Conservation (phyloP, 345 rosid genomes). For the Ceriops zippeliana region DNA sequence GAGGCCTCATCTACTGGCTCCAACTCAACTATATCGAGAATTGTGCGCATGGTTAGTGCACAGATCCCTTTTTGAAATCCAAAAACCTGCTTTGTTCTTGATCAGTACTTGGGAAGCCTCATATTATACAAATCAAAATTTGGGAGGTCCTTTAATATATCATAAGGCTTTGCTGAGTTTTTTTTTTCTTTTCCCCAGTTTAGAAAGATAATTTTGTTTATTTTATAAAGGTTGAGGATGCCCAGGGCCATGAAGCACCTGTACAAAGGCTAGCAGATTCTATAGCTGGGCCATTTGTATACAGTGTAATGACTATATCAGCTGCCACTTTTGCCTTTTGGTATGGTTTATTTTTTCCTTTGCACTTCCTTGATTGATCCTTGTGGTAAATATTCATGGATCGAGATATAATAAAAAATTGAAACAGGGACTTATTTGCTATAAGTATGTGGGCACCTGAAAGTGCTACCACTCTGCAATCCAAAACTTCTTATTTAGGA, state of each 20-base stretch:
- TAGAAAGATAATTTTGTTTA: slow-evolving; percentile 13
- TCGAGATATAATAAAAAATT: background rate
- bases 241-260: slow-evolving; percentile 95
- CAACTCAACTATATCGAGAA: slow-evolving; percentile 83
- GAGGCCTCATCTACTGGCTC: slow-evolving; percentile 81
- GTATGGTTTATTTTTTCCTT: slow-evolving; percentile 38
- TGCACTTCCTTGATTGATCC: slow-evolving; percentile 1
- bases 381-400: background rate
- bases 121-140: background rate
- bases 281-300: slow-evolving; percentile 94
- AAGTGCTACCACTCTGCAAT: background rate
- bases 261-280: slow-evolving; percentile 93
- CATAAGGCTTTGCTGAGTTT: background rate
- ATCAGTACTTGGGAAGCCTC: background rate
- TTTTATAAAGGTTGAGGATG: slow-evolving; percentile 76
- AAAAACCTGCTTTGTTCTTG: background rate
- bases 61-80: background rate
- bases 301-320: slow-evolving; percentile 72
- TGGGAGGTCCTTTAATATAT: background rate
- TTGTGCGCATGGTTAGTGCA: slow-evolving; percentile 69
- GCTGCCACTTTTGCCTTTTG: slow-evolving; percentile 91
- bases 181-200: background rate
- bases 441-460: background rate
- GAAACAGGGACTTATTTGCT: background rate
- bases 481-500: background rate